Evolutionary conservation across 2,329 filamentous ascomycete species (phyloP).

Genomic region (Apiospora sp.): DNA sequence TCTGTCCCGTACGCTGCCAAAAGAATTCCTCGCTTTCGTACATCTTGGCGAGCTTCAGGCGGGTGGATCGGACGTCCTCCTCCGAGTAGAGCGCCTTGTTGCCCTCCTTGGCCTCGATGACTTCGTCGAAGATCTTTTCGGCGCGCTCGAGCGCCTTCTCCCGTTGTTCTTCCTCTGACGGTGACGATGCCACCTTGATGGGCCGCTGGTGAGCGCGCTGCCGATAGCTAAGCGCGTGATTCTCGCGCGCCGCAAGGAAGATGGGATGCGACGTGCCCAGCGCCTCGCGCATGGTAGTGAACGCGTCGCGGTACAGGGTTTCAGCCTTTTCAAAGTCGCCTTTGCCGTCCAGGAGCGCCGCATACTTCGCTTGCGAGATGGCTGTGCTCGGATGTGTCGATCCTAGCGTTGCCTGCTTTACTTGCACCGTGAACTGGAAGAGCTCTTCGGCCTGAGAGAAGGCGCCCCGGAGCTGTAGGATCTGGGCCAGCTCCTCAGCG

Average conservation of each 20-base stretch:
- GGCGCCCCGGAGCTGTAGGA: slow-evolving; percentile 5
- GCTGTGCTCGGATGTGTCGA: background rate
- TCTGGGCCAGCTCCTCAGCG: slow-evolving; percentile 10
- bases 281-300: background rate
- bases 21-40: slow-evolving; percentile 3
- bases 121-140: slow-evolving; percentile 7
- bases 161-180: background rate
- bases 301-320: background rate
- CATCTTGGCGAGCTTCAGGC: slow-evolving; percentile 13
- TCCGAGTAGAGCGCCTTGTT: background rate
- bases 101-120: slow-evolving; percentile 14
- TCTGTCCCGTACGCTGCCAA: background rate
- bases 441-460: background rate
- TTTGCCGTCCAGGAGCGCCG: background rate
- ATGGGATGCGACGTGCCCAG: slow-evolving; percentile 5
- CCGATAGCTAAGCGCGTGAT: slow-evolving; percentile 5
- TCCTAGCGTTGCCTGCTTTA: background rate
- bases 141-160: background rate
- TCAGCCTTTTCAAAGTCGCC: background rate
- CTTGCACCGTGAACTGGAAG: background rate
- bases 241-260: slow-evolving; percentile 14
- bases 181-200: background rate
- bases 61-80: slow-evolving; percentile 7
- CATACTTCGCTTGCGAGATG: slow-evolving; percentile 13
- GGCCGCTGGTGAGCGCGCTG: background rate